Evolutionary conservation across 2,329 filamentous ascomycete genomes (phyloP), one percentile per base, ranked within the genome.

Genomic region (Thermothelomyces thermophilus): DNA sequence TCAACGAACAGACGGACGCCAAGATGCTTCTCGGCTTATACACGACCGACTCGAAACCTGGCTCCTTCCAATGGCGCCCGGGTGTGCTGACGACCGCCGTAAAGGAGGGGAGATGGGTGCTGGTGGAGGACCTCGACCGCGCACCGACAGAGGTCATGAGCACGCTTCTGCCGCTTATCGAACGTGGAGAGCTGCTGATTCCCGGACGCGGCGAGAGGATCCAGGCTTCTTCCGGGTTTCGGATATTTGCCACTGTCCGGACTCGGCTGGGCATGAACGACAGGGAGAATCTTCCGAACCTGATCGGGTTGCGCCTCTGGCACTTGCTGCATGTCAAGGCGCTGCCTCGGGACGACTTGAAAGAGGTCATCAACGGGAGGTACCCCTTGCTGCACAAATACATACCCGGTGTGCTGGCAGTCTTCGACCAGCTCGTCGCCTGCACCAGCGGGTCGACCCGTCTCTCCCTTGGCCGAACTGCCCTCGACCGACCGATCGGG

Each of bases 1-100:
- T 99, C 30, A 98, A 98, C 64, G 93, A 97, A 68, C 94, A 99
- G 67, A 97, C 90, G 2, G 93, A 99, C 68, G 90, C 91, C 0
- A 99, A 98, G 68, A 87, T 95, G 72, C 80, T 99, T 35, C 82
- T 98, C 55, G 93, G 93, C 3, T 82, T 97, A 64, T 97, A 99
- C 68, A 87, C 91, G 1, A 93, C 90, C 19, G 90, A 90, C 51
- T 81, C 86, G 14, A 86, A 84, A 53, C 90, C 90, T 1, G 90
- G 90, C 1, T 90, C 87, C 9, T 98, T 98, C 64, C 80, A 81
- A 44, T 99, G 93, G 93, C 82, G 87, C 52, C 82, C 93, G 3
- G 93, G 93, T 68, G 87, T 97, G 17, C 73, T 99, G 59, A 96
- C 93, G 0, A 95, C 89, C 26, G 94, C 94, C 31, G 90, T 97